Conservation (phyloP, 1,139 yeast genomes). For the Chernovozyma aurita region DNA sequence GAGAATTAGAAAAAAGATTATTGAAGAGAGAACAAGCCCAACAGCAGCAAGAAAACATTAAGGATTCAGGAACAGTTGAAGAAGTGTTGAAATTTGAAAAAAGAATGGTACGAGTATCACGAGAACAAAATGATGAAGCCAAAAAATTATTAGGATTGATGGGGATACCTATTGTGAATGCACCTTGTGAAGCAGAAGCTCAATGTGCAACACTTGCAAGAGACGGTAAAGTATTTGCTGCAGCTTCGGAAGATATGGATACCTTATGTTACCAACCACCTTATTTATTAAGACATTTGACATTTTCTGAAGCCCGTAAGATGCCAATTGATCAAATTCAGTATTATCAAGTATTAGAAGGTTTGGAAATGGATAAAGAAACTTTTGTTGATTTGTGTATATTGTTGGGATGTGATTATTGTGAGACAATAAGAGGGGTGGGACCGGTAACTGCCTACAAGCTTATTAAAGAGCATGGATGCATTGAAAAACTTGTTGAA, state of each 20-base stretch:
- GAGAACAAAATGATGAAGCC: constrained; percentile 93
- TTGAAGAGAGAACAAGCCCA: constrained; percentile 81
- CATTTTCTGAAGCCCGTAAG: constrained; percentile 90
- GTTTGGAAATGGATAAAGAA: constrained; percentile 63
- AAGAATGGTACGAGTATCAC: constrained; percentile 81
- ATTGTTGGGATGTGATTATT: constrained; percentile 91
- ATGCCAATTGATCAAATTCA: constrained; percentile 87
- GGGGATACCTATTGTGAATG: constrained; percentile 93
- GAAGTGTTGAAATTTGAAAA: constrained; percentile 76
- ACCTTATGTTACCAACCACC: constrained; percentile 91
- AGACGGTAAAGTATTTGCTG: constrained; percentile 87
- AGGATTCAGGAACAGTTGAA: constrained; percentile 76
- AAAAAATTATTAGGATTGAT: constrained; percentile 69
- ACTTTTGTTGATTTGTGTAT: constrained; percentile 91
- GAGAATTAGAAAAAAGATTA: constrained; percentile 84
- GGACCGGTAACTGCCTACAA: constrained; percentile 95
- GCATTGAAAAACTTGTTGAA: constrained; percentile 73
- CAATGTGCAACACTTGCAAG: constrained; percentile 94
- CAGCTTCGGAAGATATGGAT: constrained; percentile 99
- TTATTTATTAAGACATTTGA: constrained; percentile 75
- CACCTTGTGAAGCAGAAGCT: constrained; percentile 98
- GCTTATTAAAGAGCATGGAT: constrained; percentile 78
- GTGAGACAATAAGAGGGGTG: constrained; percentile 90
- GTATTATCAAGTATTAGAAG: constrained; percentile 64
- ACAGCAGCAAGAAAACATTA: constrained; percentile 64